Evolutionary conservation across 192 early-diverging fungal species (phyloP).

Genomic region (Backusella liffmaniae): DNA sequence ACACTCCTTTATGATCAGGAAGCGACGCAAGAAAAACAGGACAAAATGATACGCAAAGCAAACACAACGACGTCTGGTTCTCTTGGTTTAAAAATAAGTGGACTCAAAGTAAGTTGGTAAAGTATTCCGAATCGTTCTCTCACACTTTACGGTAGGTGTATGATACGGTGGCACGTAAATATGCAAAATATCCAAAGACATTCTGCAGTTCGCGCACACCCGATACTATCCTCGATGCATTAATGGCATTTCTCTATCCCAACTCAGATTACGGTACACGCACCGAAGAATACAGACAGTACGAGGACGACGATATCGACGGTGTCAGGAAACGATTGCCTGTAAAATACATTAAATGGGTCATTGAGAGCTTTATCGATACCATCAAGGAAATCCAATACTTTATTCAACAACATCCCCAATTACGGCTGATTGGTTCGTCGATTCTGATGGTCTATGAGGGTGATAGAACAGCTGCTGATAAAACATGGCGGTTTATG

Average conservation of each 20-base stretch:
- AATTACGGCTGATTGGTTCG: slow-evolving; percentile 66
- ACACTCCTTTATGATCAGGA: slow-evolving; percentile 70
- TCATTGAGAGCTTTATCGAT: slow-evolving; percentile 61
- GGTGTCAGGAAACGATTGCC: slow-evolving; percentile 39
- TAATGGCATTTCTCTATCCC: slow-evolving; percentile 60
- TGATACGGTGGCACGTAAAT: slow-evolving; percentile 39
- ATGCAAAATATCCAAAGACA: slow-evolving; percentile 43
- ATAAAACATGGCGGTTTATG: slow-evolving; percentile 43
- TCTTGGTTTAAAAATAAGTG: slow-evolving; percentile 70
- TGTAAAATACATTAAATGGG: slow-evolving; percentile 45
- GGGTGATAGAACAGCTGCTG: slow-evolving; percentile 51
- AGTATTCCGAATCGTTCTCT: not conserved
- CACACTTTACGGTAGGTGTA: slow-evolving; percentile 38
- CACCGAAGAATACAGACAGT: not conserved
- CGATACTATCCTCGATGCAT: slow-evolving; percentile 54
- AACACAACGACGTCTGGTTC: slow-evolving; percentile 59
- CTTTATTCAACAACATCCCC: slow-evolving; percentile 43
- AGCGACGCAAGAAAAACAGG: slow-evolving; percentile 68
- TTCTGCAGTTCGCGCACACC: slow-evolving; percentile 56
- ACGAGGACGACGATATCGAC: not conserved
- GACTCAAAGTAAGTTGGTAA: slow-evolving; percentile 56
- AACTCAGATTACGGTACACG: not conserved
- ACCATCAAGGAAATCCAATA: slow-evolving; percentile 57
- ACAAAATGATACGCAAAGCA: slow-evolving; percentile 65
- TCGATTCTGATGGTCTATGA: slow-evolving; percentile 87